Percentiles rank a stretch among this genome's conserved stretches.
These are phyloP conservation scores for Eurotiales sp. DNA, from an alignment of 2,329 filamentous ascomycete genomes.

Conservation along the genomic window DNA sequence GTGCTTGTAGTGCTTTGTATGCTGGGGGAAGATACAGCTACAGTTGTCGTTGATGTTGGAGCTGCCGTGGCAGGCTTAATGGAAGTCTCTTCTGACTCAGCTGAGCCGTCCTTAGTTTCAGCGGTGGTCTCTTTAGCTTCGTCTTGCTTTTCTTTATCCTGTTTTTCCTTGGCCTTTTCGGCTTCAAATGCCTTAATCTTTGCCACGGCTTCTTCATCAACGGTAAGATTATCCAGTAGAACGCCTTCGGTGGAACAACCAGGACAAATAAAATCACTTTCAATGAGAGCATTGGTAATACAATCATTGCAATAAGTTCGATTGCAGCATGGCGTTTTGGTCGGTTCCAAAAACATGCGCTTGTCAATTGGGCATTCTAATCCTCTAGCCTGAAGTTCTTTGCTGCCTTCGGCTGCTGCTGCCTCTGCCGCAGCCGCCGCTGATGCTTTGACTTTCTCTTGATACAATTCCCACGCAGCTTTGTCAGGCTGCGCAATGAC, in stretches of 20 bases:
- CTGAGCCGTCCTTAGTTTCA: constrained; percentile 15
- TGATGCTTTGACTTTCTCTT: constrained; percentile 85
- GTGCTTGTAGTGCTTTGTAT: constrained; percentile 30
- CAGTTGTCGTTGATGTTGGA: constrained; percentile 23
- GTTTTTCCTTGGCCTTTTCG: constrained; percentile 46
- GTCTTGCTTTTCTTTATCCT: constrained; percentile 39
- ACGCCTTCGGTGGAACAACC: constrained; percentile 87
- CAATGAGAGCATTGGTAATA: constrained; percentile 97
- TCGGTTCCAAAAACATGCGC: constrained; percentile 96
- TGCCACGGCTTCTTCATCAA: constrained; percentile 72
- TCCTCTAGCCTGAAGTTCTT: constrained; percentile 82
- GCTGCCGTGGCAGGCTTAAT: constrained; percentile 14
- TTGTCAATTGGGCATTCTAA: constrained; percentile 95
- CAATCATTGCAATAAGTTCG: constrained; percentile 99
- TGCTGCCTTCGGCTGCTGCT: constrained; percentile 70
- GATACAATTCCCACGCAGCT: constrained; percentile 93
- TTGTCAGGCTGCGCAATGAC: constrained; percentile 95
- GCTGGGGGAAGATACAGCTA: constrained; percentile 25
- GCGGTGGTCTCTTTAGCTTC: constrained; percentile 23
- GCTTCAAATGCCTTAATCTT: constrained; percentile 74
- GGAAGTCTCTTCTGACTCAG: constrained; percentile 13
- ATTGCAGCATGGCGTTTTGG: constrained; percentile 97
- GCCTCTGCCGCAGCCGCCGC: constrained; percentile 79
- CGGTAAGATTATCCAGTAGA: constrained; percentile 82
- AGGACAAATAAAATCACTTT: constrained; percentile 95